phyloP scores from a whole-genome alignment of 805 yeast species.

The Torulaspora microellipsoides region DNA sequence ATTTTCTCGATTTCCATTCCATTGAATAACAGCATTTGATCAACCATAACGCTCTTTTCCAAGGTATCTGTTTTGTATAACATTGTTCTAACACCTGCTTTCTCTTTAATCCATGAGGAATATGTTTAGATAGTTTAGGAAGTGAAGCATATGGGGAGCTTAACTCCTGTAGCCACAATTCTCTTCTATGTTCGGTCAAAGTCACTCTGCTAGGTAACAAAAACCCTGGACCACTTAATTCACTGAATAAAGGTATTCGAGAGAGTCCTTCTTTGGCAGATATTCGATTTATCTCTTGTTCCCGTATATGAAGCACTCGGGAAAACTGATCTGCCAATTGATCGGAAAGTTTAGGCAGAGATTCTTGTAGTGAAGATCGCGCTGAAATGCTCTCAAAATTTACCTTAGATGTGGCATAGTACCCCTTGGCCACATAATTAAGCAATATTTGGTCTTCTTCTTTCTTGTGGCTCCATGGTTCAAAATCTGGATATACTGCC shows the following conservation, averaged over 20 bases:
- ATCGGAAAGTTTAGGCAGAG: conserved; percentile 30
- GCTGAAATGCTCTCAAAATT: conserved; percentile 36
- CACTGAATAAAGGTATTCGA: conserved; percentile 13
- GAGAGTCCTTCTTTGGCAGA: conserved; percentile 13
- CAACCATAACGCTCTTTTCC: conserved; percentile 85
- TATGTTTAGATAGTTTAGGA: conserved; percentile 61
- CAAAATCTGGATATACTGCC: conserved; percentile 33
- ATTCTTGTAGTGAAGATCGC: conserved; percentile 34
- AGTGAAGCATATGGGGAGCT: conserved; percentile 66
- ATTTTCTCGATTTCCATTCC: conserved; percentile 41
- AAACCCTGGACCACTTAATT: conserved; percentile 32
- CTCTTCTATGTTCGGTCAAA: conserved; percentile 78
- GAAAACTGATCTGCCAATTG: conserved; percentile 30
- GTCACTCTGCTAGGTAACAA: conserved; percentile 57
- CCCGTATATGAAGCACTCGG: conserved; percentile 29
- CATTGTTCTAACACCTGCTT: conserved; percentile 70
- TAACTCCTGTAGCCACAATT: conserved; percentile 78
- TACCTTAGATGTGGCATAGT: conserved; percentile 32
- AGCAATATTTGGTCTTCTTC: conserved; percentile 31
- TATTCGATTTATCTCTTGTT: conserved; percentile 30
- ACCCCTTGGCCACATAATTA: conserved; percentile 34
- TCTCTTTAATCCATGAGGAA: conserved; percentile 88
- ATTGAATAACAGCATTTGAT: conserved; percentile 82
- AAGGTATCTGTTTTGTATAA: conserved; percentile 61
- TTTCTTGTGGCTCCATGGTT: conserved; percentile 32